Evolutionary conservation across 768 basidiomycete genomes (phyloP).

Genomic region (Postia placenta): DNA sequence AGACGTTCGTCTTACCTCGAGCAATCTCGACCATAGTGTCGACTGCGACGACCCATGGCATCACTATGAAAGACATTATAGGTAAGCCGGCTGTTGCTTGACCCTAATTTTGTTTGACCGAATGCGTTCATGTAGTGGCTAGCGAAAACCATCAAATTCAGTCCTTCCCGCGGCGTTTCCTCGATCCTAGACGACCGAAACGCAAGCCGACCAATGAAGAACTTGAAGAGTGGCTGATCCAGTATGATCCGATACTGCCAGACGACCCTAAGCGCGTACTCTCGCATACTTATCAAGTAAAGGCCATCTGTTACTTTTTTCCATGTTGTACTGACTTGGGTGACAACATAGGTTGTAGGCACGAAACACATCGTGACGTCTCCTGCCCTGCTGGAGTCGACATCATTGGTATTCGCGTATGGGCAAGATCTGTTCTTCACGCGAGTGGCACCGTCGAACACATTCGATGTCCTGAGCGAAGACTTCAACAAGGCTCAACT

Average conservation of each 20-base stretch:
- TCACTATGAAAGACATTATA: conserved; percentile 81
- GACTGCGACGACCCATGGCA: conserved; percentile 85
- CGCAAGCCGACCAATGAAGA: conserved; percentile 72
- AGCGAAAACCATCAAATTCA: conserved; percentile 70
- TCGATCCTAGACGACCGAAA: conserved; percentile 83
- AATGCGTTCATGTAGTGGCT: conserved; percentile 48
- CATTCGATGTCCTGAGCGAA: conserved; percentile 89
- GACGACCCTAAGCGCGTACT: conserved; percentile 58
- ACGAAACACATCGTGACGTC: conserved; percentile 67
- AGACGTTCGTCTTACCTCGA: conserved; percentile 64
- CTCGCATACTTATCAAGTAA: conserved; percentile 51
- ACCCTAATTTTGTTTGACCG: background rate
- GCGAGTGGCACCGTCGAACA: conserved; percentile 77
- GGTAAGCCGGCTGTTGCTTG: conserved; percentile 38
- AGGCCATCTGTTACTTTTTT: conserved; percentile 12
- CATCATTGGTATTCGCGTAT: conserved; percentile 79
- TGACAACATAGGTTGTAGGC: conserved; percentile 63
- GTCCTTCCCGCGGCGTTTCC: conserved; percentile 60
- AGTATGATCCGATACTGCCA: conserved; percentile 76
- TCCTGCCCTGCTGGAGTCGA: conserved; percentile 86
- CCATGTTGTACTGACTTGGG: no score
- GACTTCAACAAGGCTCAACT: conserved; percentile 92
- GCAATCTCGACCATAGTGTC: conserved; percentile 64
- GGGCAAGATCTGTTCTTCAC: conserved; percentile 90
- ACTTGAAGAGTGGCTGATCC: conserved; percentile 77